These are phyloP conservation scores for Phoma sp. DNA, from an alignment of 2,329 filamentous ascomycete species.

Conservation along the genomic window DNA sequence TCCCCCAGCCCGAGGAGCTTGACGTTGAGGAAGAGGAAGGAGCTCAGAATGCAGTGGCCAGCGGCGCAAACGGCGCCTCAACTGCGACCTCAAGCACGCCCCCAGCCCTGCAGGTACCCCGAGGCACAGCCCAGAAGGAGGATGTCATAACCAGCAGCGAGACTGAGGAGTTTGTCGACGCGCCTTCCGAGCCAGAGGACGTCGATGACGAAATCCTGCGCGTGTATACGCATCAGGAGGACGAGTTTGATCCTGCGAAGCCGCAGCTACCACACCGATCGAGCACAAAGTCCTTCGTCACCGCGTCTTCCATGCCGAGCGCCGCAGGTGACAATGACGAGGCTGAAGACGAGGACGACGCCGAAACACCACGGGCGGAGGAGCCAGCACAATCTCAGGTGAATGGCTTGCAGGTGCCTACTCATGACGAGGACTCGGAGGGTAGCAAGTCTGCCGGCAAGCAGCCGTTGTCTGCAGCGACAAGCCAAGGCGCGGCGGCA, in stretches of 20 bases:
- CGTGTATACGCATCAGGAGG: conserved; percentile 27
- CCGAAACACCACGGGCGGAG: conserved; percentile 11
- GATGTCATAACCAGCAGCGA: conserved; percentile 30
- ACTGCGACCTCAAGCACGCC: conserved; percentile 31
- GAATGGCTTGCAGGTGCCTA: conserved; percentile 42
- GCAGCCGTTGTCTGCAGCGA: conserved; percentile 37
- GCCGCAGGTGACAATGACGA: conserved; percentile 16
- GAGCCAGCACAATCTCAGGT: conserved; percentile 32
- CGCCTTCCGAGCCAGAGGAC: conserved; percentile 43
- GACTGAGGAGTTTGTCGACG: conserved; percentile 36
- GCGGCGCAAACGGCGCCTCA: conserved; percentile 23
- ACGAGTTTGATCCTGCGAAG: conserved; percentile 18
- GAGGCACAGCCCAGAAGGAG: conserved; percentile 32
- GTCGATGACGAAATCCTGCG: conserved; percentile 28
- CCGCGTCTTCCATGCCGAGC: conserved; percentile 35
- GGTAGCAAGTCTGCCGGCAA: conserved; percentile 35
- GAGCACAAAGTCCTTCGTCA: conserved; percentile 44
- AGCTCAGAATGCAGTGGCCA: conserved; percentile 13
- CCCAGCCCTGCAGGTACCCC: conserved; percentile 41
- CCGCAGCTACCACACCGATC: conserved; percentile 27
- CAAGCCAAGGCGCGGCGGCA: conserved; percentile 35
- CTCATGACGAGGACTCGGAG: conserved; percentile 21
- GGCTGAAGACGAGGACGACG: conserved; percentile 3
- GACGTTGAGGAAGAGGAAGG: conserved; percentile 38
- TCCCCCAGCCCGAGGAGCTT: conserved; percentile 51